Percentiles rank a stretch among this genome's conserved stretches.
Evolutionary conservation across 352 stramenopile genomes (phyloP).

Genomic region (Globisporangium sylvaticum): DNA sequence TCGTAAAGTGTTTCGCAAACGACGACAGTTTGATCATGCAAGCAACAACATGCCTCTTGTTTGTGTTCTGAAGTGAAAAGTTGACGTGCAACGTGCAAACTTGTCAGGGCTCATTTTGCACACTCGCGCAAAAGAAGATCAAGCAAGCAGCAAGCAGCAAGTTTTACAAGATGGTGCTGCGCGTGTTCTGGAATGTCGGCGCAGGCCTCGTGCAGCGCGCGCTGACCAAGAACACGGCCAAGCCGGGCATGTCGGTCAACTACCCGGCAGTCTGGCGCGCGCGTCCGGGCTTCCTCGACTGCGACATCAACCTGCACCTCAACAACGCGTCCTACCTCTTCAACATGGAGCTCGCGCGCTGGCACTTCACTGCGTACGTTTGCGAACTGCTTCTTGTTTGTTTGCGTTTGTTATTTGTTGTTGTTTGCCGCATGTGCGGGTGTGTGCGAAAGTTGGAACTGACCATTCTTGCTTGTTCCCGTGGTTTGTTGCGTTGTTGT

Average conservation of each 20-base stretch:
- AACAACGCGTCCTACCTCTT: conserved; percentile 86
- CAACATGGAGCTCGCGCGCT: conserved; percentile 83
- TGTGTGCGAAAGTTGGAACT: background rate
- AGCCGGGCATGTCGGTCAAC: conserved; percentile 50
- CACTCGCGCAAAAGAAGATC: background rate
- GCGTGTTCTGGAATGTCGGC: conserved; percentile 64
- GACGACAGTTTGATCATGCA: background rate
- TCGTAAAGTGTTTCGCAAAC: background rate
- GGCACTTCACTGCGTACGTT: conserved; percentile 70
- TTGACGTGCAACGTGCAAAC: background rate
- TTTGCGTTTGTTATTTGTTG: background rate
- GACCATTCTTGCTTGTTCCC: background rate
- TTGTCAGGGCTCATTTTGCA: background rate
- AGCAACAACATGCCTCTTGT: background rate
- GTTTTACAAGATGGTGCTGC: conserved; percentile 52
- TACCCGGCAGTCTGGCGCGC: conserved; percentile 69
- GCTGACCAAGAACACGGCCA: conserved; percentile 45
- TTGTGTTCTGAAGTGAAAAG: conserved; percentile 4
- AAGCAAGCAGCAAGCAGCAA: background rate
- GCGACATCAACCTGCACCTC: conserved; percentile 82
- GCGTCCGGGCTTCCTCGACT: conserved; percentile 65
- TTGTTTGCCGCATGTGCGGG: background rate
- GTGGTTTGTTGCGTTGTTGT: background rate
- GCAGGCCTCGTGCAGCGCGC: conserved; percentile 48
- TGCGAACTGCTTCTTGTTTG: background rate